Percentiles rank a stretch among this genome's conserved stretches.
phyloP scores from a whole-genome alignment of 176 grass and related monocot genomes.

The Zoysia japonica region DNA sequence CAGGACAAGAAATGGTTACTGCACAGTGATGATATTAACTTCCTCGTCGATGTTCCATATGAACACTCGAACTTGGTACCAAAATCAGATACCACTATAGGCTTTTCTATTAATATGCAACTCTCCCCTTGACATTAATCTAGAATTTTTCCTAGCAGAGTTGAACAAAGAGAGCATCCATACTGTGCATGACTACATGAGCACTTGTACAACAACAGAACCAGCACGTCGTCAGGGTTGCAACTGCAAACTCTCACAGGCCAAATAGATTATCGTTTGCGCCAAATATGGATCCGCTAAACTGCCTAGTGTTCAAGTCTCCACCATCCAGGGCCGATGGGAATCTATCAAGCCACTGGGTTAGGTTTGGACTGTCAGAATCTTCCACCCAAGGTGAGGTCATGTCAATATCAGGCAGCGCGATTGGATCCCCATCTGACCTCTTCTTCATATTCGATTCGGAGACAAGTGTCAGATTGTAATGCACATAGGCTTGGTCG shows the following conservation, averaged over 20 bases:
- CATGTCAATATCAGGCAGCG: slow-evolving; percentile 70
- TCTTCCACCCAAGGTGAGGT: slow-evolving; percentile 90
- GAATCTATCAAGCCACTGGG: slow-evolving; percentile 91
- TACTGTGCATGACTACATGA: slow-evolving; percentile 21
- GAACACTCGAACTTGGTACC: background rate
- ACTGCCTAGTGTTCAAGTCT: slow-evolving; percentile 77
- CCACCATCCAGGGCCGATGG: slow-evolving; percentile 64
- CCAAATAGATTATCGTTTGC: slow-evolving; percentile 75
- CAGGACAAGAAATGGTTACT: slow-evolving; percentile 1
- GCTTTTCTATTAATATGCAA: background rate
- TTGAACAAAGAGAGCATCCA: slow-evolving; percentile 16
- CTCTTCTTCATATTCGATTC: slow-evolving; percentile 53
- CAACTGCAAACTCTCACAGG: slow-evolving; percentile 44
- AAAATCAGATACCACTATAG: background rate
- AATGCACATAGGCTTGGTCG: slow-evolving; percentile 85
- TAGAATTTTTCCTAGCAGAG: slow-evolving; percentile 5
- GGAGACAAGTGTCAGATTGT: slow-evolving; percentile 68
- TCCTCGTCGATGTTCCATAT: background rate
- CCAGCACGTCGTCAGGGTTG: background rate
- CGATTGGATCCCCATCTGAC: slow-evolving; percentile 60
- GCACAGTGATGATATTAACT: background rate
- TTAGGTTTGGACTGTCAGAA: slow-evolving; percentile 58
- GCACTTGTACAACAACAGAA: slow-evolving; percentile 15
- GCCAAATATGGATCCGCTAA: slow-evolving; percentile 69
- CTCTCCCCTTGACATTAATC: background rate